Base-by-base conservation (phyloP, 2,329 filamentous ascomycete species). In the Pyrenochaeta sp. region DNA sequence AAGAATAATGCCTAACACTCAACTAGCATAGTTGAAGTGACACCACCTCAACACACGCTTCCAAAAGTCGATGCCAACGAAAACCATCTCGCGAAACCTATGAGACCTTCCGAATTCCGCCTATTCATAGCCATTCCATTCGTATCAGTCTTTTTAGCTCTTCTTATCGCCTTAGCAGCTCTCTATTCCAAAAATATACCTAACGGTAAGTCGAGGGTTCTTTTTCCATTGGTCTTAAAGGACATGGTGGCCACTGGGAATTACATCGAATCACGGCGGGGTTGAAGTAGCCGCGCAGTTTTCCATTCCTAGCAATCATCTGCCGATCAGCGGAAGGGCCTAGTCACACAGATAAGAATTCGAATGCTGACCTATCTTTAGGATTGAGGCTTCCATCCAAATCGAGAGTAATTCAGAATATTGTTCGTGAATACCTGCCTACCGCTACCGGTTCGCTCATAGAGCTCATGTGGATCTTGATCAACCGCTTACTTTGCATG, bases 391-490 rank as follows among this genome's bases (percentile, higher is more conserved):
- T 69, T 4, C 40, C 72, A 3, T 72, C 74, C 0, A 72, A 70
- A 0, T 20, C 49, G 1, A 68, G 62, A 13, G 55, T 55, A 1
- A 58, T 76, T 23, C 61, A 67, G 14, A 74, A 76, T 35, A 35
- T 77, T 3, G 6, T 76, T 1, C 60, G 69, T 36, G 73, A 73
- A 21, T 83, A 82, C 36, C 58, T 83, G 0, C 82, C 82, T 0
- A 83, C 79, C 0, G 66, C 72, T 0, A 69, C 83, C 7, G 77
- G 80, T 0, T 84, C 82, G 0, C 41, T 83, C 0, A 65, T 83
- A 0, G 82, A 85, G 24, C 81, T 82, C 0, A 71, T 80, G 2
- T 82, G 82, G 77, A 67, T 81, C 0, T 57, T 83, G 0, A 43
- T 86, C 0, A 84, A 81, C 35, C 70, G 81, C 0, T 37, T 79